Percentiles rank a stretch among this genome's conserved stretches.
Evolutionary conservation across 2,329 filamentous ascomycete genomes (phyloP).

Genomic region (Tolypocladium pustulatum): DNA sequence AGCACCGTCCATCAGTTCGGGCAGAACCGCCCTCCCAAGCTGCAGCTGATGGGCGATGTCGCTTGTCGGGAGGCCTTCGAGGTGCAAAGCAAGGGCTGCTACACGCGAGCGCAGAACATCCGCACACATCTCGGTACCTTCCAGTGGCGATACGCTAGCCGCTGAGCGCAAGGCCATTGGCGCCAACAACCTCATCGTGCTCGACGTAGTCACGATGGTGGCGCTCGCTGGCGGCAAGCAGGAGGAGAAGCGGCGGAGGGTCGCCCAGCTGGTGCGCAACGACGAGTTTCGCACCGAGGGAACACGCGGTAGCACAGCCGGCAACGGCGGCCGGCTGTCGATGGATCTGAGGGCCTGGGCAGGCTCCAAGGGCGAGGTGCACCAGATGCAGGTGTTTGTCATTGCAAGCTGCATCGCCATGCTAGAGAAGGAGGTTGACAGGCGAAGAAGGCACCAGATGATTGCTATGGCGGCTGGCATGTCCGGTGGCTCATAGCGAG

Average conservation of each 20-base stretch:
- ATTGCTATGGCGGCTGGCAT: slow-evolving; percentile 28
- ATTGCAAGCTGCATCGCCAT: slow-evolving; percentile 48
- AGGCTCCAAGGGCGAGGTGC: slow-evolving; percentile 19
- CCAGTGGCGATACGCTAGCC: slow-evolving; percentile 44
- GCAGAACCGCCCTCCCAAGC: slow-evolving; percentile 37
- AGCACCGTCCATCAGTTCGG: slow-evolving; percentile 48
- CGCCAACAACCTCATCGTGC: slow-evolving; percentile 34
- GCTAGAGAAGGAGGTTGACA: slow-evolving; percentile 56
- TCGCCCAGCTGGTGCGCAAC: slow-evolving; percentile 34
- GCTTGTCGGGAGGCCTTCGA: slow-evolving; percentile 14
- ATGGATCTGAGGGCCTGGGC: slow-evolving; percentile 28
- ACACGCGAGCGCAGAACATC: slow-evolving; percentile 36
- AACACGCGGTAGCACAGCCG: slow-evolving; percentile 26
- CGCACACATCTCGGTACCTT: slow-evolving; percentile 37
- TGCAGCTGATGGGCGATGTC: slow-evolving; percentile 18
- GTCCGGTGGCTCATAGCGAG: slow-evolving; percentile 4
- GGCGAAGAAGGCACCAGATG: slow-evolving; percentile 40
- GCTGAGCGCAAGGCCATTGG: slow-evolving; percentile 32
- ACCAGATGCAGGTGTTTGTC: slow-evolving; percentile 37
- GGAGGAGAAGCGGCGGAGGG: slow-evolving; percentile 17
- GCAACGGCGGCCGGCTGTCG: slow-evolving; percentile 39
- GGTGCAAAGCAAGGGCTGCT: slow-evolving; percentile 23
- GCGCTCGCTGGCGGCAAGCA: slow-evolving; percentile 15
- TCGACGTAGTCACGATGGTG: slow-evolving; percentile 34
- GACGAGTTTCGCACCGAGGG: slow-evolving; percentile 27